Percentiles rank a stretch among this genome's conserved stretches.
These are phyloP conservation scores for Ceriops decandra DNA, from an alignment of 345 rosid genomes.

Conservation along the genomic window DNA sequence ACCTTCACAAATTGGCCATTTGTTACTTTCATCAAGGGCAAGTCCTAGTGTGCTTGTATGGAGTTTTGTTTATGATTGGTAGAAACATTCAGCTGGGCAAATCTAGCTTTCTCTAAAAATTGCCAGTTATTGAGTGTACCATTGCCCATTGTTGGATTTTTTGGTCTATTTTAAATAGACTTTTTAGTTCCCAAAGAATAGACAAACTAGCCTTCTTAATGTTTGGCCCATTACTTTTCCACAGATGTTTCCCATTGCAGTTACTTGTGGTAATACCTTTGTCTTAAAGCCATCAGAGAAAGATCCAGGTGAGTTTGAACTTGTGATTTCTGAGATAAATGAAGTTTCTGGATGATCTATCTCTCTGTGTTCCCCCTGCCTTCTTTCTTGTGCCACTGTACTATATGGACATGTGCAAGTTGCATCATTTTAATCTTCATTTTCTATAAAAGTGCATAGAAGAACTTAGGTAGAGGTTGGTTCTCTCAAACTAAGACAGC, in stretches of 20 bases:
- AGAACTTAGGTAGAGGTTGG: too few relatives aligned
- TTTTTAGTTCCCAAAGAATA: background rate
- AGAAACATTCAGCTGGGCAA: background rate
- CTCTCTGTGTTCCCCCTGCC: background rate
- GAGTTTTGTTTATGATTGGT: conserved; percentile 8
- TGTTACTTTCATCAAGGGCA: background rate
- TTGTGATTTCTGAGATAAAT: background rate
- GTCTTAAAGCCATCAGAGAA: conserved; percentile 95
- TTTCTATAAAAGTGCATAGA: too few relatives aligned
- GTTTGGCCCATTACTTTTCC: conserved; percentile 21
- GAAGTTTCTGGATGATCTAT: background rate
- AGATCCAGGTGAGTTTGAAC: conserved; percentile 68
- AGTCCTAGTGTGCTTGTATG: background rate
- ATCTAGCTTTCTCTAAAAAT: background rate
- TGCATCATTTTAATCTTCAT: too few relatives aligned
- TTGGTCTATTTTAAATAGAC: background rate
- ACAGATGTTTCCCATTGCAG: conserved; percentile 97
- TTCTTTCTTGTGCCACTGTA: background rate
- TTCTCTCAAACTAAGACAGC: too few relatives aligned
- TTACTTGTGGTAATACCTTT: conserved; percentile 91
- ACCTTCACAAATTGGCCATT: background rate
- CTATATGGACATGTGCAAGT: background rate
- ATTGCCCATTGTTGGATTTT: background rate
- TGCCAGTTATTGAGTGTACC: background rate
- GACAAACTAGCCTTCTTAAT: background rate